A percentile compares a stretch with the other conserved stretches of the same genome.
These are phyloP conservation scores for Fusarium sp. DNA, from an alignment of 2,329 filamentous ascomycete species.

Conservation along the genomic window DNA sequence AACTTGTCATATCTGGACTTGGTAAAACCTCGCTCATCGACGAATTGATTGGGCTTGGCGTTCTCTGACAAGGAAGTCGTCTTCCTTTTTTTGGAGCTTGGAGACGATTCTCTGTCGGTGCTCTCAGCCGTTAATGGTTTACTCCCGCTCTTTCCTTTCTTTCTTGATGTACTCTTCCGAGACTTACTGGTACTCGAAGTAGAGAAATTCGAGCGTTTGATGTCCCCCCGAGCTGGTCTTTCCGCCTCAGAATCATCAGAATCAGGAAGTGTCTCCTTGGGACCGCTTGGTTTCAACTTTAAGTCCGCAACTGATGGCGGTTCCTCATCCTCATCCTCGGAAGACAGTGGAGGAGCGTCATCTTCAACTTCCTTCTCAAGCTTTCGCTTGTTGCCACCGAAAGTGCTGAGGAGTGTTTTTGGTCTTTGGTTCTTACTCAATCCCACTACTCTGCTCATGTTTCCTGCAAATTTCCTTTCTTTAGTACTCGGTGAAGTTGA, in stretches of 20 bases:
- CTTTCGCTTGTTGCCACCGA: constrained; percentile 16
- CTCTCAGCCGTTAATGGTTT: neutral
- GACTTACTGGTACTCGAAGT: neutral
- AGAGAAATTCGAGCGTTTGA: constrained; percentile 52
- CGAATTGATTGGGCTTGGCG: constrained; percentile 42
- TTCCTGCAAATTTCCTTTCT: neutral
- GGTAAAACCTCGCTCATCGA: constrained; percentile 43
- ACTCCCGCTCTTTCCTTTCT: constrained; percentile 1
- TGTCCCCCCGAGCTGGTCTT: constrained; percentile 45
- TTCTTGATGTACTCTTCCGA: constrained; percentile 11
- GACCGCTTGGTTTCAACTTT: neutral
- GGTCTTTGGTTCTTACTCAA: constrained; percentile 36
- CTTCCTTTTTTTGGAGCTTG: constrained; percentile 36
- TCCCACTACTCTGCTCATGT: constrained; percentile 36
- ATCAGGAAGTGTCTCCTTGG: constrained; percentile 1
- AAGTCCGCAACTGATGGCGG: constrained; percentile 6
- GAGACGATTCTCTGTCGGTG: constrained; percentile 3
- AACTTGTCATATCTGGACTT: constrained; percentile 10
- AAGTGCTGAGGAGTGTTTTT: constrained; percentile 29
- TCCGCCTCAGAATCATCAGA: constrained; percentile 48
- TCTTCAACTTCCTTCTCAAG: constrained; percentile 28
- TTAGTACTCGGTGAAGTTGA: neutral
- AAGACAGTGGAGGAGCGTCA: constrained; percentile 48
- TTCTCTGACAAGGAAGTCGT: constrained; percentile 5
- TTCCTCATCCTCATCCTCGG: constrained; percentile 46